Percentiles rank a stretch among this genome's conserved stretches.
Evolutionary conservation across 805 yeast genomes (phyloP).

Genomic region (Ogataea naganishii): DNA sequence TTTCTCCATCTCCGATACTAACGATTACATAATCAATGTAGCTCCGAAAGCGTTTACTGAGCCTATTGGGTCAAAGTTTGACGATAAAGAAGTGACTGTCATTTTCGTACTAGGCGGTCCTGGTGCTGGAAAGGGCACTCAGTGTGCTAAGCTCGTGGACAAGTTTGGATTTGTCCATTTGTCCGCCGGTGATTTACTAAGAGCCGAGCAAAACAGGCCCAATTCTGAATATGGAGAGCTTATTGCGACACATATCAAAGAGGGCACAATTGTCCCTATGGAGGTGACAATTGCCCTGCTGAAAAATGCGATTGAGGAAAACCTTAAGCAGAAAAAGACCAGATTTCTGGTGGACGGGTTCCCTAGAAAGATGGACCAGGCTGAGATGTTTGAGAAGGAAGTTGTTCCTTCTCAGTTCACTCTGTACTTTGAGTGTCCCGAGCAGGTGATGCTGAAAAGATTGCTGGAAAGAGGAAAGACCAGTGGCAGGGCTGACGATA

Average conservation of each 20-base stretch:
- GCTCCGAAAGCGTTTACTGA: conserved; percentile 25
- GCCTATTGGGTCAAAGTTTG: conserved; percentile 36
- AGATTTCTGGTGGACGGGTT: conserved; percentile 89
- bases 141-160: conserved; percentile 75
- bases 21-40: not conserved
- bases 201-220: conserved; percentile 82
- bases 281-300: conserved; percentile 79
- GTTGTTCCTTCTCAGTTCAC: conserved; percentile 64
- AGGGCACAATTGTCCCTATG: conserved; percentile 91
- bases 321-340: conserved; percentile 37
- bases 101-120: conserved; percentile 95
- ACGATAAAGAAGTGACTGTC: conserved; percentile 62
- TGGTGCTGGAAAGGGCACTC: conserved; percentile 97
- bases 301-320: conserved; percentile 65
- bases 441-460: conserved; percentile 73
- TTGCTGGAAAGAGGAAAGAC: conserved; percentile 88
- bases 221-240: conserved; percentile 82
- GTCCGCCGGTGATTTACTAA: conserved; percentile 91
- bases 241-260: conserved; percentile 75
- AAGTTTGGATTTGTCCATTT: conserved; percentile 80
- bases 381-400: conserved; percentile 78
- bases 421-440: conserved; percentile 76
- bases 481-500: conserved; percentile 90
- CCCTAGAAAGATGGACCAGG: conserved; percentile 98
- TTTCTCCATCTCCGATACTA: not conserved